Evolutionary conservation across 2,329 filamentous ascomycete species (phyloP).

Genomic region (Coniochaeta sp.): DNA sequence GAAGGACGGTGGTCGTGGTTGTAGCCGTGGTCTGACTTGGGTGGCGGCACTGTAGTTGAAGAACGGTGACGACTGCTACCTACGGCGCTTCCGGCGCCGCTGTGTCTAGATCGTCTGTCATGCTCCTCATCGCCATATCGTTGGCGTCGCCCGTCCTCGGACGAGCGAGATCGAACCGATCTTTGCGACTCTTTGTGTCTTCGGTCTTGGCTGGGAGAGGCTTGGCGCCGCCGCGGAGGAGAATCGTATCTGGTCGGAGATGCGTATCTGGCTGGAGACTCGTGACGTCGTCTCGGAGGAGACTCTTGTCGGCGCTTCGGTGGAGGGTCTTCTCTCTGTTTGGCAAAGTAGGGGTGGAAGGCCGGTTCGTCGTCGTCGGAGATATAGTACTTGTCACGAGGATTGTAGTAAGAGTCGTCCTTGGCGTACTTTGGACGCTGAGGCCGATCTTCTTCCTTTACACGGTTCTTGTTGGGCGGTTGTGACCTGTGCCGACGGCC

Average conservation of each 20-base stretch:
- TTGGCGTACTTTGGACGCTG: conserved; percentile 2
- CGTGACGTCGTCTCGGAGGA: neutral
- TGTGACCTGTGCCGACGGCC: neutral
- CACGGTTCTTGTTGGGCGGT: neutral
- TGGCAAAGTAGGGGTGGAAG: neutral
- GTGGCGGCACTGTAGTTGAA: neutral
- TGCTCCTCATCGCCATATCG: neutral
- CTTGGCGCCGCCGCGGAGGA: neutral
- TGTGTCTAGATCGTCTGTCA: neutral
- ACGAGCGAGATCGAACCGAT: neutral
- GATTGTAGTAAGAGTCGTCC: conserved; percentile 8
- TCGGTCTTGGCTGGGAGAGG: neutral
- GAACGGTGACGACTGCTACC: neutral
- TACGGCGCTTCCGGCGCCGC: neutral
- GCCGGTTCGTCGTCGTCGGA: conserved; percentile 5
- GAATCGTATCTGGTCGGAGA: neutral
- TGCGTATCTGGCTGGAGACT: neutral
- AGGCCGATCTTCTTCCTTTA: neutral
- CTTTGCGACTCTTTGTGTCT: neutral
- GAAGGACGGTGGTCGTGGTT: neutral
- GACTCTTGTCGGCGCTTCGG: neutral
- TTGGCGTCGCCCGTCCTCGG: neutral
- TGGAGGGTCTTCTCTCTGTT: neutral
- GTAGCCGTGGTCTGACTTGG: neutral
- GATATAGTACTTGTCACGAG: conserved; percentile 8